Evolutionary conservation across 1,284 basidiomycete genomes (phyloP), one percentile per base, ranked within the genome.

Genomic region (Cutaneotrichosporon spelunceum): DNA sequence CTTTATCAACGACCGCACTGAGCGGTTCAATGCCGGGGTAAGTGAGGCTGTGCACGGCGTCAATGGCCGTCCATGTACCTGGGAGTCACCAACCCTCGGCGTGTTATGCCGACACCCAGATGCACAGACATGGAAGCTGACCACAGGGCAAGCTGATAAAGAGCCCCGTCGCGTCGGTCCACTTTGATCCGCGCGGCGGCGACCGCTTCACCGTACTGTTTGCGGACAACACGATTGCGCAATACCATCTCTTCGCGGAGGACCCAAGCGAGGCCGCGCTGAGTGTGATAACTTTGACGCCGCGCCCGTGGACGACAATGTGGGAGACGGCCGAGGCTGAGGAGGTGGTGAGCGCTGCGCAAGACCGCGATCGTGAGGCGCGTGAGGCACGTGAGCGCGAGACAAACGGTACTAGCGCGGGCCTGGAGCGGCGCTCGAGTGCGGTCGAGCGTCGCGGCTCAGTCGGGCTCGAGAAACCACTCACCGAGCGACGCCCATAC

Each of bases 171-270:
- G 89, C 89, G 7, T 84, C 89, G 11, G 85, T 98, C 45, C 86
- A 88, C 67, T 97, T 94, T 89, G 89, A 96, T 9, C 93, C 93
- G 2, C 84, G 85, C 5, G 91, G 90, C 0, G 82, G 87, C 0
- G 88, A 88, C 57, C 84, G 94, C 24, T 94, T 98, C 74, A 83
- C 95, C 45, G 91, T 88, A n/a, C 88, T 91, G 3, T 91, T 96
- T 73, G 88, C 87, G 16, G 91, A 98, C 71, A 70, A 69, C 26
- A 75, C 70, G 8, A 69, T 78, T 19, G 63, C 75, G 8, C 70
- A 71, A 61, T 77, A 72, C 68, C 72, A 76, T 67, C 65, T 77
- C 8, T 74, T 73, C 61, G 73, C 72, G 14, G 75, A 77, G 61
- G 76, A 78, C 53, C 76, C 76, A 13, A 53, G 24, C 45, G 64